Conservation (phyloP, 176 grass and related monocot genomes). For the Aegilops umbellulata region DNA sequence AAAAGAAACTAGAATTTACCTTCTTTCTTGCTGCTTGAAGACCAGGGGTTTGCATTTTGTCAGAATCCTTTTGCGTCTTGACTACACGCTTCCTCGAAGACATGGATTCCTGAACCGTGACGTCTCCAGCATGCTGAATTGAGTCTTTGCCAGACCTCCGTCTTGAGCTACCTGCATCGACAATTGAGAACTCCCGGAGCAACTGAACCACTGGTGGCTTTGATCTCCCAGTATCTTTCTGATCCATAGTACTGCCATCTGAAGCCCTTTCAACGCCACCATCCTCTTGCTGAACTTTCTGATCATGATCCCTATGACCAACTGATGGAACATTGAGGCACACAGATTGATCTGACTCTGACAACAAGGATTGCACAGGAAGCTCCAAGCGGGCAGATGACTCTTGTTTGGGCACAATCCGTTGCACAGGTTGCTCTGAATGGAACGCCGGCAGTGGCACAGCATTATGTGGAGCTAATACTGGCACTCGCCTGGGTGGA, state of each 20-base stretch:
- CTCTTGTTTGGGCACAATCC: neutral
- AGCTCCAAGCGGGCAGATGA: neutral
- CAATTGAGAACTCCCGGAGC: slow-evolving; percentile 41
- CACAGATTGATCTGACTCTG: neutral
- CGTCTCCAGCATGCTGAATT: slow-evolving; percentile 16
- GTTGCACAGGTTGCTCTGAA: neutral
- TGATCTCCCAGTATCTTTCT: neutral
- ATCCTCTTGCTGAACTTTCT: slow-evolving; percentile 18
- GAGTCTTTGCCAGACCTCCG: slow-evolving; percentile 1
- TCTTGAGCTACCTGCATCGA: neutral
- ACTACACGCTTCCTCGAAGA: neutral
- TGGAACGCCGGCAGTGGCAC: neutral
- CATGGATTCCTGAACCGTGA: neutral
- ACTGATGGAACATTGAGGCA: neutral
- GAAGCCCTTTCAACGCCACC: neutral
- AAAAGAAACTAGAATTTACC: slow-evolving; percentile 25
- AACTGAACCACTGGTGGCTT: slow-evolving; percentile 37
- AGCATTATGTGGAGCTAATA: slow-evolving; percentile 3
- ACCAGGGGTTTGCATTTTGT: slow-evolving; percentile 1
- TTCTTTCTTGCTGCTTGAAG: slow-evolving; percentile 13
- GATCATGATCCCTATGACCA: neutral
- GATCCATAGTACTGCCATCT: neutral
- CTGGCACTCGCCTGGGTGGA: neutral
- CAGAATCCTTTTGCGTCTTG: slow-evolving; percentile 17
- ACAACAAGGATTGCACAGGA: neutral